Evolutionary conservation across 768 basidiomycete genomes (phyloP).

Genomic region (Heimioporus sp.): DNA sequence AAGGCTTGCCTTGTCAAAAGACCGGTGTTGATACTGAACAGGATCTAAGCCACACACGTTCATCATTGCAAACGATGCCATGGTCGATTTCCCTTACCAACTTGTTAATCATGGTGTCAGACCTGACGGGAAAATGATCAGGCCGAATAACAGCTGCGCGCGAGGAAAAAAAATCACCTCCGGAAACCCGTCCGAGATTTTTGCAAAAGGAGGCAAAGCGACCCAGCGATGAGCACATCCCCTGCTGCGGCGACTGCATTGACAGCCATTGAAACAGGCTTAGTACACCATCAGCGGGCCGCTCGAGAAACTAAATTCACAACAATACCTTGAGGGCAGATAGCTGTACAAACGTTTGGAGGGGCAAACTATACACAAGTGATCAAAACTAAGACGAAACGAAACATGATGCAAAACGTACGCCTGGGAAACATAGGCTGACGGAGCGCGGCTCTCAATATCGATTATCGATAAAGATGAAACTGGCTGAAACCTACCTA

Average conservation of each 20-base stretch:
- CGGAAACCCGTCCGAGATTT: constrained; percentile 53
- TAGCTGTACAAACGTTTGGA: constrained; percentile 47
- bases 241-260: constrained; percentile 53
- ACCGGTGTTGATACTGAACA: constrained; percentile 51
- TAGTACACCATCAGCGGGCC: neutral
- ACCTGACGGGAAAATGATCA: constrained; percentile 19
- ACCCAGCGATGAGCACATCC: constrained; percentile 51
- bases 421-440: constrained; percentile 38
- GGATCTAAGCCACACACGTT: constrained; percentile 31
- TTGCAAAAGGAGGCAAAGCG: constrained; percentile 47
- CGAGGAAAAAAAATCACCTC: constrained; percentile 27
- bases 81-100: constrained; percentile 23
- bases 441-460: constrained; percentile 1
- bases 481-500: constrained; percentile 28
- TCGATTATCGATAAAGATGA: neutral
- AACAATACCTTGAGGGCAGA: constrained; percentile 40
- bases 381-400: neutral
- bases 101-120: constrained; percentile 56
- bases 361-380: constrained; percentile 34
- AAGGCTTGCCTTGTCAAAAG: constrained; percentile 25
- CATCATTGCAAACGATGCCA: neutral
- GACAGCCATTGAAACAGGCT: constrained; percentile 49
- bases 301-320: neutral
- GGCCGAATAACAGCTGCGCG: neutral
- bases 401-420: constrained; percentile 23